Evolutionary conservation across 768 basidiomycete genomes (phyloP), one percentile per base, ranked within the genome.

Genomic region (Suillus ampliporus): DNA sequence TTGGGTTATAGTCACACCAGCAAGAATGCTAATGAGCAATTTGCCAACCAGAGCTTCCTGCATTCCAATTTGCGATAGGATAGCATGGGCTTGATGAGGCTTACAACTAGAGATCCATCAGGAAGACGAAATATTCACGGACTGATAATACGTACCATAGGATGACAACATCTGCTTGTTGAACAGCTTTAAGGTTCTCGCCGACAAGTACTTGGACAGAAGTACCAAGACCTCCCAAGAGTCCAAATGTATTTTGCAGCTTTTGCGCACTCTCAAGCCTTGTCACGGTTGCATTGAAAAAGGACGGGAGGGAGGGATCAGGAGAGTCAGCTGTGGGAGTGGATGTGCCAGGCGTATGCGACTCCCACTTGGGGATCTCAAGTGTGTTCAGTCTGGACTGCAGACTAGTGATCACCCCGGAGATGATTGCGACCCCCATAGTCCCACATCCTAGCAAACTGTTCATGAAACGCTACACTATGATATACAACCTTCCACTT

Each of bases 341-440:
- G 35, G 86, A 79, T 35, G 89, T 92, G 34, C 92, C 89, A 1
- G 91, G 85, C 2, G 86, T 89, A 76, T 88, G 86, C 3, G 83
- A 84, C 74, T 88, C 87, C 88, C 88, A 89, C 72, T 89, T 88
- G 44, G 74, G 75, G 28, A 69, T 48, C 61, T 72, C 64, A 53
- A 59, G 62, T n/a, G 61, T 52, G 52, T 72, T 66, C 56, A 58
- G 78, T 71, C 64, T 83, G 71, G 83, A 71, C 54, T 94, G 85
- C 47, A 98, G 86, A 71, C 92, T 92, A 65, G 89, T 86, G 57
- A 97, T 81, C 46, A 98, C 91, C 50, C 97, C 97, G 26, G 97
- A 96, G 54, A 95, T 85, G 74, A 99, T 85, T 62, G 97, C 95
- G 69, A 98, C 79, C 61, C 97, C 97, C 97, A 99, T 99, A 13